Base-by-base conservation (phyloP, 768 basidiomycete genomes). In the Leccinum pellstonianum region DNA sequence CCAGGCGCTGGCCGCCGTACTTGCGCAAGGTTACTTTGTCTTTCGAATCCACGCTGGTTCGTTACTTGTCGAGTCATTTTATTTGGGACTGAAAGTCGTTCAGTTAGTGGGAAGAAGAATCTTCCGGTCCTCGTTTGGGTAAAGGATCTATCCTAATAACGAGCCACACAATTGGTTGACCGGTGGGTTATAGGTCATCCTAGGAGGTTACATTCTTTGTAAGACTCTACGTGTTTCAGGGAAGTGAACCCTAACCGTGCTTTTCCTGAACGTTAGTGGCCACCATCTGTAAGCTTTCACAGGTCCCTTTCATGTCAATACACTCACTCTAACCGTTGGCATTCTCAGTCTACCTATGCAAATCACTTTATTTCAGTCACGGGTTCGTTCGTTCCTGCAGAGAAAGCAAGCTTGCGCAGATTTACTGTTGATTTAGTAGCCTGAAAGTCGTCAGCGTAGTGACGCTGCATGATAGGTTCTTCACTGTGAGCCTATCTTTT, bases 11-110 rank as follows among this genome's bases (percentile, higher is more conserved):
- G 41, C 56, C 48, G 58, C 62, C 50, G 6, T 50, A 43, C 14
- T 19, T 3, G 50, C 57, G 1, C 64, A 66, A 11, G 61, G 55
- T 6, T 66, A 55, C 52, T 63, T 66, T 25, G 35, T 64, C 12
- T 15, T 58, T 27, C 55, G 65, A 17, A 55, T 66, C 15, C 63
- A 67, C 10, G 0, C 52, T 17, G 57, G 65, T 67, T 11, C 15
- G 56, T 58, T 31, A 17, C 10, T 5, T 10, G 17, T 19, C 1
- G 5, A 2, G 8, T 12, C 14, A 21, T 10, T 37, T 35, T 23
- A n/a, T 33, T 5, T 14, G n/a, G 9, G n/a, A 21, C 29, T 61
- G 27, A 64, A 1, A 1, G 3, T 1, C 8, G 4, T n/a, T 29
- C 43, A 67, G 66, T 66, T 1, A 52, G 54, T 25, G 50, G 55